Evolutionary conservation across 2,329 filamentous ascomycete genomes (phyloP), one percentile per base, ranked within the genome.

Genomic region (Apiospora rasikravindrae): DNA sequence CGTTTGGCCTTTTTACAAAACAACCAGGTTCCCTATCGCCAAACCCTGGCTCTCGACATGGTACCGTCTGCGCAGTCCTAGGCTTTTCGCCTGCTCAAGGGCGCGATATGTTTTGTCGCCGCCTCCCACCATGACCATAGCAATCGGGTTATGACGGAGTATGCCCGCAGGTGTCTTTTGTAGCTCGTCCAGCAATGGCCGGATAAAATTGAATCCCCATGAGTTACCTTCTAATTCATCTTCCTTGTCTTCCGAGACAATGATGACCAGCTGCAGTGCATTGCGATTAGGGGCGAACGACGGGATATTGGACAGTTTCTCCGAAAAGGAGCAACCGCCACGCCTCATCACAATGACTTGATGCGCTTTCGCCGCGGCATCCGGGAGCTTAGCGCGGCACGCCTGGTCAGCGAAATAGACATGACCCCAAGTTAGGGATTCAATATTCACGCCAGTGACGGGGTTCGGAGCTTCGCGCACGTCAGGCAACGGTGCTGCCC

Each of bases 231-330:
- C 79, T 8, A 77, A 78, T 26, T 78, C 80, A 13, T 81, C 75
- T 11, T 77, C 79, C 16, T 80, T 78, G 3, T 90, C 88, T 70
- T 88, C 89, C 22, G 88, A 91, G 1, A 98, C 89, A 0, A 98
- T 84, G 61, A 98, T 84, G 40, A 98, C 94, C 4, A 98, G 88
- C 80, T 97, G 93, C 24, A 98, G 84, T 0, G 91, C 87, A 3
- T 82, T 80, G 0, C 85, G 80, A 0, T 86, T 85, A 0, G 93
- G 91, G 1, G 90, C 86, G 79, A 92, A 96, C 13, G 90, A 89
- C 0, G 96, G 95, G n/a, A 98, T 95, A 75, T 94, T 95, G 69
- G 88, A 87, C 0, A 98, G 84, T 81, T 99, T 99, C 40, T 92
- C 84, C 47, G 89, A 92, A 81, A 98, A 98, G 33, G 89, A 92